These are phyloP conservation scores for Alternaria sp. DNA, from an alignment of 2,329 filamentous ascomycete genomes.

Conservation along the genomic window DNA sequence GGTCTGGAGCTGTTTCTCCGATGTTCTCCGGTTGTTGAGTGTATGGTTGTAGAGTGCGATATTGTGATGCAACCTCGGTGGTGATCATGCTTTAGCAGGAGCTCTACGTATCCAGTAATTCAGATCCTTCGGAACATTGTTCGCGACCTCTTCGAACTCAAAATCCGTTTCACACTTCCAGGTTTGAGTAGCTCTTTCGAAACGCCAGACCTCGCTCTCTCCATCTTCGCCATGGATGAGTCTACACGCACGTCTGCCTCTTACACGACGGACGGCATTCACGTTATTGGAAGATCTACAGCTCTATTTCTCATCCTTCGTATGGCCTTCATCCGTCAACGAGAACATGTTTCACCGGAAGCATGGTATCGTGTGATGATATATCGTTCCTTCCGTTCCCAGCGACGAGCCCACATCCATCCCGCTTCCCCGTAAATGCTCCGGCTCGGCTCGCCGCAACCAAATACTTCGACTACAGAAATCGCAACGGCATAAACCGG, in stretches of 20 bases:
- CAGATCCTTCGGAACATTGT: accelerated
- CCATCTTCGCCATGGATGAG: background rate
- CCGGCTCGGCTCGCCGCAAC: background rate
- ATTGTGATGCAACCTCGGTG: background rate
- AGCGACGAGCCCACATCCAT: background rate
- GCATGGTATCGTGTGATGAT: background rate
- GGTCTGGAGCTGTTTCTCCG: slow-evolving; percentile 5
- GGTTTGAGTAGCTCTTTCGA: background rate
- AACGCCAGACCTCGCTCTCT: background rate
- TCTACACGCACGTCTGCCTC: background rate
- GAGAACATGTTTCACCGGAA: background rate
- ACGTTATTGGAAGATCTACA: background rate
- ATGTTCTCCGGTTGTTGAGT: slow-evolving; percentile 8
- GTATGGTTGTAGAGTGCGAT: background rate
- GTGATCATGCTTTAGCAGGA: background rate
- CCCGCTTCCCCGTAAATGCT: background rate
- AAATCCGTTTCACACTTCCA: background rate
- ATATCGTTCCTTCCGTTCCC: background rate
- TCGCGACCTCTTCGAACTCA: background rate
- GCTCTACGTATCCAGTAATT: background rate
- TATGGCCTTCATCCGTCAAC: background rate
- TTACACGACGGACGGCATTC: background rate
- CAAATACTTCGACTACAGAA: background rate
- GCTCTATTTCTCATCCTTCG: background rate
- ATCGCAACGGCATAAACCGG: background rate